Evolutionary conservation across 805 yeast species (phyloP).

Genomic region (Vanderwaltozyma verrucispora): DNA sequence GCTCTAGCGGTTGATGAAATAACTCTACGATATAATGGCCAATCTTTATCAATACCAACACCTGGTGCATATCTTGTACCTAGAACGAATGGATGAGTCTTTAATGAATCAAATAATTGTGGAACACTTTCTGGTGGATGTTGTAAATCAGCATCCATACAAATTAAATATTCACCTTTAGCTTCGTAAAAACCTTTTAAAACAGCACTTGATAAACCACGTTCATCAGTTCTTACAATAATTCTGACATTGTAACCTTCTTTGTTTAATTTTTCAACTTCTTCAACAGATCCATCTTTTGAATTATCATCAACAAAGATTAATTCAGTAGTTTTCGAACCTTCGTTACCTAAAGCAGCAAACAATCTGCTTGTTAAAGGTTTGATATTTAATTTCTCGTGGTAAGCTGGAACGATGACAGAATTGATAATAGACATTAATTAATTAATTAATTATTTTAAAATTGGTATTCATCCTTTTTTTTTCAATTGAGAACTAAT

Average conservation of each 20-base stretch:
- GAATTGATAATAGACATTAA: slow-evolving; percentile 31
- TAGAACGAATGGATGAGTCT: slow-evolving; percentile 34
- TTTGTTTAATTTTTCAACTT: slow-evolving; percentile 34
- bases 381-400: slow-evolving; percentile 38
- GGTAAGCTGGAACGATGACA: slow-evolving; percentile 42
- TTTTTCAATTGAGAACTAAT: too few relatives aligned
- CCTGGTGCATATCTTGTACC: slow-evolving; percentile 48
- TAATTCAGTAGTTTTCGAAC: slow-evolving; percentile 34
- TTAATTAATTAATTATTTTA: too few relatives aligned
- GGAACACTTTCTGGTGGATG: slow-evolving; percentile 46
- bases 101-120: slow-evolving; percentile 32
- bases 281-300: slow-evolving; percentile 43
- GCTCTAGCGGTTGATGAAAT: slow-evolving; percentile 40
- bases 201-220: slow-evolving; percentile 43
- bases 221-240: slow-evolving; percentile 40
- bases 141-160: slow-evolving; percentile 47
- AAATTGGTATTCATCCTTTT: too few relatives aligned
- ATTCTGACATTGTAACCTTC: slow-evolving; percentile 40
- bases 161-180: slow-evolving; percentile 36
- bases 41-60: slow-evolving; percentile 43
- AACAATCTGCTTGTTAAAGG: slow-evolving; percentile 40
- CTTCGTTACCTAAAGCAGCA: slow-evolving; percentile 37
- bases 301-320: slow-evolving; percentile 44
- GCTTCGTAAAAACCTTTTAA: slow-evolving; percentile 38
- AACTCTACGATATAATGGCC: slow-evolving; percentile 42